A percentile compares a stretch with the other conserved stretches of the same genome.
phyloP scores from a whole-genome alignment of 2,329 filamentous ascomycete species.

The Aspergillus unguis region DNA sequence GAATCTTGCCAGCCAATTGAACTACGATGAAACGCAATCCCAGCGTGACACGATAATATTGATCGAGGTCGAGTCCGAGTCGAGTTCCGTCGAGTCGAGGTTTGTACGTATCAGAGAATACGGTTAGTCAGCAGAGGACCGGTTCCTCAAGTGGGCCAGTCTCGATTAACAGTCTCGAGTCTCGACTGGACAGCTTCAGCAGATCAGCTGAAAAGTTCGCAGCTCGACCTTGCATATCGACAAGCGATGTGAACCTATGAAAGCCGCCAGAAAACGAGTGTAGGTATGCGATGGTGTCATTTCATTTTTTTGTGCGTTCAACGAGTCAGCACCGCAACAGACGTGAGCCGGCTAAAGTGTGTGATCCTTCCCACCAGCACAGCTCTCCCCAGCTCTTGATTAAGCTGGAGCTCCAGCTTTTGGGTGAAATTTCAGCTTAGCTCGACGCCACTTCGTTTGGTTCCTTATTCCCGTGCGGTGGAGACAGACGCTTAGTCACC shows the following conservation, averaged over 20 bases:
- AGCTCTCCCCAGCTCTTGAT: conserved; percentile 20
- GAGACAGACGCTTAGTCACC: conserved; percentile 17
- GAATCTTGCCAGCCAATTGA: no score
- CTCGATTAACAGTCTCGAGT: background rate
- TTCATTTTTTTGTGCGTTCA: background rate
- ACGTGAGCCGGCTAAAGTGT: conserved; percentile 4
- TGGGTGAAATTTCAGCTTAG: conserved; percentile 19
- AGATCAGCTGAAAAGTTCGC: conserved; percentile 11
- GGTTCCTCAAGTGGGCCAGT: conserved; percentile 14
- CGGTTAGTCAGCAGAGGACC: conserved; percentile 13
- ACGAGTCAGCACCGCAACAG: no score
- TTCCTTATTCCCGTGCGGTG: conserved; percentile 21
- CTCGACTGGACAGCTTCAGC: conserved; percentile 10
- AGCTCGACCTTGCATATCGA: conserved; percentile 5
- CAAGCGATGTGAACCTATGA: background rate
- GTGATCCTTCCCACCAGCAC: conserved; percentile 8
- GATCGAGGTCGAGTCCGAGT: background rate
- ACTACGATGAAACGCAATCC: no score
- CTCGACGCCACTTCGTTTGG: conserved; percentile 21
- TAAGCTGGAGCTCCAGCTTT: conserved; percentile 18
- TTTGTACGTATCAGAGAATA: conserved; percentile 11
- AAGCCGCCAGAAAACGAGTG: no score
- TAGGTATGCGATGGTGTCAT: conserved; percentile 5
- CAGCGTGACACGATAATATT: background rate
- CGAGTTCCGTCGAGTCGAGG: background rate